Conservation (phyloP, 805 yeast genomes). For the Monosporozyma yasuniensis region DNA sequence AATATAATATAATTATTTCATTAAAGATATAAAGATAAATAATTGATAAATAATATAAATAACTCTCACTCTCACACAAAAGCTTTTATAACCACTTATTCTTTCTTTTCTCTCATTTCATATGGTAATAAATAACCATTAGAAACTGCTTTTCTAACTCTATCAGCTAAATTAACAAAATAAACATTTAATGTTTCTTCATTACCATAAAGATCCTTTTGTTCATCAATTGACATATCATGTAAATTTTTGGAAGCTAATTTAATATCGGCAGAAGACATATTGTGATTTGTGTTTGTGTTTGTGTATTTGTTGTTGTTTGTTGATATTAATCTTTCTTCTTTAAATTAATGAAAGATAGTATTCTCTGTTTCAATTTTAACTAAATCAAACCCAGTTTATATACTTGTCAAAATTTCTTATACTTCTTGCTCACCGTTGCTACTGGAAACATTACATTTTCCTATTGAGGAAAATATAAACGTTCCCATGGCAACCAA, state of each 20-base stretch:
- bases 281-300: neutral
- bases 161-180: slow-evolving; percentile 15
- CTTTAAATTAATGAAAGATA: no score
- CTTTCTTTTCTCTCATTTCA: neutral
- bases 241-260: slow-evolving; percentile 7
- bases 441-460: no score
- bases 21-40: neutral
- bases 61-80: no score
- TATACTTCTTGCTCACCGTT: no score
- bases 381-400: no score
- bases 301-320: neutral
- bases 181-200: slow-evolving; percentile 11
- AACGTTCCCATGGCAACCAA: no score
- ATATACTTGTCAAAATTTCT: no score
- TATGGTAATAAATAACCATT: slow-evolving; percentile 10
- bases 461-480: no score
- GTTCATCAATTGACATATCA: slow-evolving; percentile 9
- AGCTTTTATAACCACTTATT: neutral
- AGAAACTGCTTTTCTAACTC: slow-evolving; percentile 9
- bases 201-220: slow-evolving; percentile 10
- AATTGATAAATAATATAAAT: neutral
- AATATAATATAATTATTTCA: no score
- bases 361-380: no score
- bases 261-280: slow-evolving; percentile 1
- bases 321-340: no score